A percentile compares a stretch with the other conserved stretches of the same genome.
Evolutionary conservation across 2,329 filamentous ascomycete genomes (phyloP).

Genomic region (Corinectria fuckeliana): DNA sequence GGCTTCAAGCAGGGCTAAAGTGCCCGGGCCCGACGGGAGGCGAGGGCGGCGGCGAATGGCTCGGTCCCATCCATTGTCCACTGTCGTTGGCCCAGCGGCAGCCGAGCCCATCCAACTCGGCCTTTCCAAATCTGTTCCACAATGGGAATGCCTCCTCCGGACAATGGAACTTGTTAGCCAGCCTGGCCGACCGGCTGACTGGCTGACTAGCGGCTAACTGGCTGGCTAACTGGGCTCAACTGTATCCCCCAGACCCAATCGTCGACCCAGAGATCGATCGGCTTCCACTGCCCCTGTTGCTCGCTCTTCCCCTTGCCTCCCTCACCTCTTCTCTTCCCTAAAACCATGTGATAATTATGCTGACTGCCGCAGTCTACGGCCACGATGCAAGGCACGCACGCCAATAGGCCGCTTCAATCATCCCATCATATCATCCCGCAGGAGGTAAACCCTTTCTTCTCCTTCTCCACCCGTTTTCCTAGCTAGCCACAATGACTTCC

Average conservation of each 20-base stretch:
- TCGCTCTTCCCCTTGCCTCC: neutral
- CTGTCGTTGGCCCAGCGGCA: constrained; percentile 16
- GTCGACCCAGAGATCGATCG: constrained; percentile 15
- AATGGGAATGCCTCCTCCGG: too few relatives aligned
- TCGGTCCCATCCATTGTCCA: too few relatives aligned
- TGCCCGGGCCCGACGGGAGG: neutral
- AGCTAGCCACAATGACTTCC: neutral
- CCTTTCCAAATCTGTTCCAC: too few relatives aligned
- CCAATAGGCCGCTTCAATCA: neutral
- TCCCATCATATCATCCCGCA: neutral
- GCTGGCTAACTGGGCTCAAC: constrained; percentile 3
- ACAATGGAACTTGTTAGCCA: too few relatives aligned
- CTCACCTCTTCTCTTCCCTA: constrained; percentile 1
- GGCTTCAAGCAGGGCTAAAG: constrained; percentile 5
- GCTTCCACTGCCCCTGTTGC: neutral
- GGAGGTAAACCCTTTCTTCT: neutral
- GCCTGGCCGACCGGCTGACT: neutral
- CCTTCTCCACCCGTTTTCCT: neutral
- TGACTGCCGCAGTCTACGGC: neutral
- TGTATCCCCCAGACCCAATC: constrained; percentile 11
- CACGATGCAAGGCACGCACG: neutral
- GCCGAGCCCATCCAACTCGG: constrained; percentile 7
- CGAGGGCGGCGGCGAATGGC: too few relatives aligned
- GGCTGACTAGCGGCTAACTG: neutral
- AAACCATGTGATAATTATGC: neutral